Evolutionary conservation across 2,329 filamentous ascomycete genomes (phyloP).

Genomic region (Venturiaceae sp.): DNA sequence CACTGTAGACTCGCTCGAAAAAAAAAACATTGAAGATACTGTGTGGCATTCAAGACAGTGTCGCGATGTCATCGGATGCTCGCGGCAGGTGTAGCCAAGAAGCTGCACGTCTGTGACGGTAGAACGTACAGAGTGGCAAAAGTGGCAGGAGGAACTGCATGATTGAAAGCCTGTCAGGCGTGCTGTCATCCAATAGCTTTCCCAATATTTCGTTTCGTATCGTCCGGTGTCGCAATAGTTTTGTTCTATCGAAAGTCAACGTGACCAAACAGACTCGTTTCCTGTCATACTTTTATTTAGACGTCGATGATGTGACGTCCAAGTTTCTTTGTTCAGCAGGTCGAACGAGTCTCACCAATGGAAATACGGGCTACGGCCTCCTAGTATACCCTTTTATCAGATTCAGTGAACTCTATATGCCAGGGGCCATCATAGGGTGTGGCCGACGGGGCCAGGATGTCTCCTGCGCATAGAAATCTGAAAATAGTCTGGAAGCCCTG

Average conservation of each 20-base stretch:
- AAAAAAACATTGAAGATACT: too few species aligned
- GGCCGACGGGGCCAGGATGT: neutral
- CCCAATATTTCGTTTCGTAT: neutral
- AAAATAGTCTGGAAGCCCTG: neutral
- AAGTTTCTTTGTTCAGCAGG: neutral
- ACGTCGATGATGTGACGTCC: neutral
- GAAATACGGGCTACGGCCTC: neutral
- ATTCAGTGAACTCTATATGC: neutral
- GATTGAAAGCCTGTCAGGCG: neutral
- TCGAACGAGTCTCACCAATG: neutral
- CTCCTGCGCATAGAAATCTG: neutral
- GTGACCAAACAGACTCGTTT: neutral
- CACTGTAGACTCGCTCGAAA: too few species aligned
- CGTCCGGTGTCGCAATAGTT: neutral
- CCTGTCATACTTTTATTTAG: neutral
- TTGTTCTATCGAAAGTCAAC: neutral
- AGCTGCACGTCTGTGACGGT: neutral
- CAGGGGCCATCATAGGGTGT: neutral
- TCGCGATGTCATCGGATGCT: neutral
- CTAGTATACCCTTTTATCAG: neutral
- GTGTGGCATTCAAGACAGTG: neutral
- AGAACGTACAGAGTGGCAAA: neutral
- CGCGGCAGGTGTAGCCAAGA: neutral
- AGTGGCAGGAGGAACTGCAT: neutral
- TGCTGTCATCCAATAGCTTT: neutral